Base-by-base conservation (phyloP, 345 rosid species). In the Salix exigua region DNA sequence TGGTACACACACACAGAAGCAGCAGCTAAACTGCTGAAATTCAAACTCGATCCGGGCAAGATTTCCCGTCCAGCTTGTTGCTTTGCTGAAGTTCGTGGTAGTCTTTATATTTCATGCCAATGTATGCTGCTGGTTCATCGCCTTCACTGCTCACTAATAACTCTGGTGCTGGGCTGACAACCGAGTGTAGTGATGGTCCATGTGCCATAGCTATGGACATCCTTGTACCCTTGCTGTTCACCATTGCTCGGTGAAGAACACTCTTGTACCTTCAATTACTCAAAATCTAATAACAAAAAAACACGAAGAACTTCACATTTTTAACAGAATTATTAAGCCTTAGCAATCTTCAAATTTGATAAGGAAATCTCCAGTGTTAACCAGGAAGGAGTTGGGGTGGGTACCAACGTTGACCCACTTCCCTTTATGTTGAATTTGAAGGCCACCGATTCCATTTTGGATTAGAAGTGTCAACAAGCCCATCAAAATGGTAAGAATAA, bases 191-290 rank as follows among this genome's bases (percentile, higher is more conserved):
- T 7, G 93, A 84, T 7, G 93, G 88, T 53, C 90, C 93, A 11
- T 77, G 69, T 17, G 68, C 72, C 35, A 73, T 8, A 8, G 77
- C 85, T 13, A 86, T 30, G 5, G 89, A 84, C 33, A 89, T 80
- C 78, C 89, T 83, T 11, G 81, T 68, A 14, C 5, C 78, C 28
- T 73, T 74, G 8, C 65, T 72, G 75, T 89, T 89, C 77, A 89
- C 86, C 0, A 75, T 42, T 3, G 88, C 93, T 66, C 87, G 82
- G 40, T 89, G 93, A 9, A 88, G 25, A 1, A 83, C 81, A 71
- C 93, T 86, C 75, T 79, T 85, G 82, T 88, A 88, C 83, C 84
- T 88, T 23, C 90, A 91, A 72, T 89, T 89, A 53, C 88, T 89
- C 79, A 88, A 25, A 30, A 85, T 86, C 90, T 87, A 30, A 2